phyloP scores from a whole-genome alignment of 805 yeast genomes.

The Metschnikowia baotianmanensis region DNA sequence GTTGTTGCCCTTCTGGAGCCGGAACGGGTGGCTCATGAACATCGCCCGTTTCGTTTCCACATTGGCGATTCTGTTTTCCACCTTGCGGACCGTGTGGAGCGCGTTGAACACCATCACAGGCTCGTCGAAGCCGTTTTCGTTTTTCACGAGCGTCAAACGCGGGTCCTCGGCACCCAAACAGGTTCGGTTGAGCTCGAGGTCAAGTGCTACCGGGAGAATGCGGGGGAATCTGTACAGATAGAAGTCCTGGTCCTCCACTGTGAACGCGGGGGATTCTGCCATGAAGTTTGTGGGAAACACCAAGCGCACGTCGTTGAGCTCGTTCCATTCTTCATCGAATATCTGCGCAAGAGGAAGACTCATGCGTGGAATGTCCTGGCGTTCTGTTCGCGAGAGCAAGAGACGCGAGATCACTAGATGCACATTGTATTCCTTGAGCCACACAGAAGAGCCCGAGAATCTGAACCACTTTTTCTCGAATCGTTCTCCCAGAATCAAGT shows the following conservation, averaged over 20 bases:
- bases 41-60: conserved; percentile 6
- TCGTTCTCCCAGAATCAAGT: conserved; percentile 1
- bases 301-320: conserved; percentile 20
- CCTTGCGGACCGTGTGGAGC: conserved; percentile 15
- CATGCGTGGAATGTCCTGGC: conserved; percentile 13
- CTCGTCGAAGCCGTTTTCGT: conserved; percentile 37
- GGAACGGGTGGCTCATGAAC: conserved; percentile 18
- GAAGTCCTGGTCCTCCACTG: conserved; percentile 6
- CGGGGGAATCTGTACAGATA: conserved; percentile 10
- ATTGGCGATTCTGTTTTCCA: neutral
- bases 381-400: conserved; percentile 14
- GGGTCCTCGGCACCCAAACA: conserved; percentile 52
- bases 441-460: conserved; percentile 22
- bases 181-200: conserved; percentile 6
- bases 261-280: conserved; percentile 2
- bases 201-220: conserved; percentile 11
- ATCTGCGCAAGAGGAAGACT: conserved; percentile 20
- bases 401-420: conserved; percentile 23
- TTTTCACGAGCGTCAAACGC: conserved; percentile 35
- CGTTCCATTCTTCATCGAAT: conserved; percentile 22
- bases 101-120: conserved; percentile 47
- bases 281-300: conserved; percentile 23
- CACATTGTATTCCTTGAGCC: conserved; percentile 21
- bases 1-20: conserved; percentile 13
- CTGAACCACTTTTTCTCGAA: conserved; percentile 17